Base-by-base conservation (phyloP, 345 rosid species). In the Melastoma malabathricum region DNA sequence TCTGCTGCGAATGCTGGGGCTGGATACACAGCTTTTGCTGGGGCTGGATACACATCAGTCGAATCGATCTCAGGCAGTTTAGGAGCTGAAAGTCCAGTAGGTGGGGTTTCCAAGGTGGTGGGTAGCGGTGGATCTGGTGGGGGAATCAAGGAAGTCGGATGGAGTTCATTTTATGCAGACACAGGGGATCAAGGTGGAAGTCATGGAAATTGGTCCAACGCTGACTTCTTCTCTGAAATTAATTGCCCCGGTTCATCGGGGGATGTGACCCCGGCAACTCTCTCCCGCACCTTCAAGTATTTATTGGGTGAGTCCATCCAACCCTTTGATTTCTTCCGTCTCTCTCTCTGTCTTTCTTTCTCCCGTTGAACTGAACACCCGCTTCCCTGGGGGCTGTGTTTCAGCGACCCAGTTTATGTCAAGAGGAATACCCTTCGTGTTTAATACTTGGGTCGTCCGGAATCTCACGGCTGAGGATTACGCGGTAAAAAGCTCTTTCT, bases 21-120 rank as follows among this genome's bases (percentile, higher is more conserved):
- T 43, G 97, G 98, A 71, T 87, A 84, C 75, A 69, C 93, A 43
- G 95, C 90, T 50, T 92, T 82, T 19, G 95, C 79, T n/a, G n/a
- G n/a, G n/a, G n/a, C n/a, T n/a, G n/a, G n/a, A n/a, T n/a, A n/a
- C n/a, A n/a, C n/a, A n/a, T n/a, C n/a, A 31, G 38, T 31, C 10
- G 38, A 31, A 31, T 31, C 38, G 38, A 31, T 31, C 10, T 1
- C 38, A 7, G 38, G 38, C 7, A 1, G 38, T 9, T 5, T 31
- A 31, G 38, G 38, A 31, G 6, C 10, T 31, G 38, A 31, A 1
- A 9, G 38, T 31, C 2, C 38, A 31, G 38, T 31, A 31, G 38
- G 38, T 31, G 38, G 38, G 38, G 38, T 31, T 31, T 31, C 10
- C 1, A 31, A 31, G 38, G 38, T n/a, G n/a, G n/a, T 5, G 38